These are phyloP conservation scores for Leucogyrophana mollusca DNA, from an alignment of 768 basidiomycete genomes.

Conservation along the genomic window DNA sequence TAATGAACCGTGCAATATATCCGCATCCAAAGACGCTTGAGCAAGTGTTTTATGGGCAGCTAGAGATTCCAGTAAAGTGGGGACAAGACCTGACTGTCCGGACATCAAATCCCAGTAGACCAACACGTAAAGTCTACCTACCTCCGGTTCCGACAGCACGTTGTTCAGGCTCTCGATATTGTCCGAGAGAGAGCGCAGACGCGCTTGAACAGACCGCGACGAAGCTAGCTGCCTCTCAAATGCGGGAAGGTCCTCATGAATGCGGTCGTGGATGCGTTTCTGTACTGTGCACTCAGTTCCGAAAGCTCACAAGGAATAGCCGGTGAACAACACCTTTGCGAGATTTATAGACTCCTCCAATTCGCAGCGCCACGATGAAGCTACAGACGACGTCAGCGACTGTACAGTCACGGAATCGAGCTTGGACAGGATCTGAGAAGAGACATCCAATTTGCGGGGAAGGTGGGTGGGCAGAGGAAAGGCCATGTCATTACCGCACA, in stretches of 20 bases:
- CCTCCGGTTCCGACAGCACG: constrained; percentile 59
- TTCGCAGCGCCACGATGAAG: constrained; percentile 68
- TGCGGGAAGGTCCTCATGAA: constrained; percentile 58
- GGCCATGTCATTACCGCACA: constrained; percentile 47
- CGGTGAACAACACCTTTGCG: constrained; percentile 56
- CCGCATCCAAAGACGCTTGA: constrained; percentile 59
- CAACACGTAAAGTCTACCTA: constrained; percentile 28
- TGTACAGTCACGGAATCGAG: constrained; percentile 61
- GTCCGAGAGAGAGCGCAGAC: constrained; percentile 46
- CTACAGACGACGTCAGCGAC: constrained; percentile 57
- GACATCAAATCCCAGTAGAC: constrained; percentile 9
- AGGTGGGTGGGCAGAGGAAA: constrained; percentile 73
- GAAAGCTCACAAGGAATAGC: constrained; percentile 1
- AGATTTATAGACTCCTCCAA: constrained; percentile 67
- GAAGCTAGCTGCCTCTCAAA: constrained; percentile 65
- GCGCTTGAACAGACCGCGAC: constrained; percentile 63
- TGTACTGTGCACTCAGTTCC: constrained; percentile 31
- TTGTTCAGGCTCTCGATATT: constrained; percentile 53
- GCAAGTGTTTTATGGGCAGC: constrained; percentile 60
- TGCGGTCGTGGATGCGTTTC: constrained; percentile 71
- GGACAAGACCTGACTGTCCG: constrained; percentile 65
- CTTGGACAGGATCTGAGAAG: constrained; percentile 68
- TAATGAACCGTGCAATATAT: constrained; percentile 48
- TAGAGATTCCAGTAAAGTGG: constrained; percentile 54
- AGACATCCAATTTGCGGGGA: constrained; percentile 69